Conservation (phyloP, 352 stramenopile species). For the Globisporangium sylvaticum region DNA sequence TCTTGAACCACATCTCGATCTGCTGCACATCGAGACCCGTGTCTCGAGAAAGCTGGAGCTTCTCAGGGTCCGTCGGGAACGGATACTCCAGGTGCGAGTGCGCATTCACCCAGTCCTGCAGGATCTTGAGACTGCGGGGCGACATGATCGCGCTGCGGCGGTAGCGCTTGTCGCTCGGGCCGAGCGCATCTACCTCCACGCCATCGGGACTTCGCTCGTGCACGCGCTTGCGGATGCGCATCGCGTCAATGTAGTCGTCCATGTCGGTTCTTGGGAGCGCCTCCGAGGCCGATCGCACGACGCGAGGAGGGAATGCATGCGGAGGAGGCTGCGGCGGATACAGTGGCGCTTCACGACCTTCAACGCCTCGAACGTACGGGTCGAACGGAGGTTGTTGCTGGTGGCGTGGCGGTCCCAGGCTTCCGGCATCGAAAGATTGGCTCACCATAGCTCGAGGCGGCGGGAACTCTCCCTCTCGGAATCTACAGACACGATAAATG, state of each 20-base stretch:
- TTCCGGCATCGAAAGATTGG: conserved; percentile 72
- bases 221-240: conserved; percentile 64
- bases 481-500: conserved; percentile 14
- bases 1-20: conserved; percentile 84
- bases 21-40: conserved; percentile 76
- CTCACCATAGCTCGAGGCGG: conserved; percentile 33
- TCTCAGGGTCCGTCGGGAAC: conserved; percentile 61
- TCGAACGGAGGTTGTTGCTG: conserved; percentile 15
- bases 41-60: conserved; percentile 67
- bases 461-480: conserved; percentile 34
- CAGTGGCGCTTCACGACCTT: conserved; percentile 19
- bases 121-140: conserved; percentile 66
- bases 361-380: conserved; percentile 9
- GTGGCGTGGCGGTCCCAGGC: conserved; percentile 27
- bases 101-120: conserved; percentile 75
- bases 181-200: conserved; percentile 17
- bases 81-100: conserved; percentile 62
- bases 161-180: conserved; percentile 38
- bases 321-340: conserved; percentile 23
- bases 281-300: conserved; percentile 66
- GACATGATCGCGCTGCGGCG: conserved; percentile 46
- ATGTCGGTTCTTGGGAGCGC: conserved; percentile 38
- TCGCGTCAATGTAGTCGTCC: conserved; percentile 65
- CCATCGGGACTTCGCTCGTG: conserved; percentile 38
- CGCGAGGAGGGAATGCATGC: conserved; percentile 31